Percentiles rank a stretch among this genome's conserved stretches.
Conservation (phyloP, 225 moss, liverwort and hornwort species). For the Neckera pumila region DNA sequence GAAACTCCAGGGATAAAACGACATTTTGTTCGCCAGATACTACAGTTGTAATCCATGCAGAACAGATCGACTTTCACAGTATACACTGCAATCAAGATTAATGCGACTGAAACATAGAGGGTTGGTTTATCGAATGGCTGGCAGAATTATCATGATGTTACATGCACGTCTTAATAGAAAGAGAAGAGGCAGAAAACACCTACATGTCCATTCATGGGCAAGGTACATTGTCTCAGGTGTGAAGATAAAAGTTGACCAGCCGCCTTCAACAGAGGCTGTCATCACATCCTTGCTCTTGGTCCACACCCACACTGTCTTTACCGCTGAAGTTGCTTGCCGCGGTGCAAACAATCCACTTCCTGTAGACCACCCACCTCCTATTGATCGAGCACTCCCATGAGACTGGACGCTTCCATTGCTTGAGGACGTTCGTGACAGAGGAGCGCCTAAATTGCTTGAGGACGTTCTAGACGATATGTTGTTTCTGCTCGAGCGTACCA, state of each 20-base stretch:
- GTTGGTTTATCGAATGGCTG: neutral
- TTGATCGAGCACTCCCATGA: conserved; percentile 2
- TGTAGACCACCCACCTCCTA: neutral
- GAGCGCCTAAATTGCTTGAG: neutral
- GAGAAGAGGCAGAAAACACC: neutral
- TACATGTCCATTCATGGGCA: conserved; percentile 68
- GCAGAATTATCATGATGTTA: neutral
- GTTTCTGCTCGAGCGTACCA: neutral
- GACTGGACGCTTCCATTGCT: conserved; percentile 6
- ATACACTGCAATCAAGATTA: neutral
- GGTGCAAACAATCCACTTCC: neutral
- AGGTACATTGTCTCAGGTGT: conserved; percentile 53
- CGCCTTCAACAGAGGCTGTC: conserved; percentile 85
- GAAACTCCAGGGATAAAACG: neutral
- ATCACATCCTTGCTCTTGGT: conserved; percentile 91
- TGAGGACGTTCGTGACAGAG: neutral
- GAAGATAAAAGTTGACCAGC: conserved; percentile 86
- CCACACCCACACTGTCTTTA: conserved; percentile 86
- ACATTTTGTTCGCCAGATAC: neutral
- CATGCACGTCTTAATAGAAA: neutral
- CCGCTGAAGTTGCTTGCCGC: neutral
- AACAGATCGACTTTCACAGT: neutral
- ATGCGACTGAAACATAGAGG: neutral
- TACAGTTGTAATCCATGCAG: neutral
- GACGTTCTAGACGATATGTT: neutral